Conservation (phyloP, 371 early-diverging fungal species). For the Rhizomucor pusillus region DNA sequence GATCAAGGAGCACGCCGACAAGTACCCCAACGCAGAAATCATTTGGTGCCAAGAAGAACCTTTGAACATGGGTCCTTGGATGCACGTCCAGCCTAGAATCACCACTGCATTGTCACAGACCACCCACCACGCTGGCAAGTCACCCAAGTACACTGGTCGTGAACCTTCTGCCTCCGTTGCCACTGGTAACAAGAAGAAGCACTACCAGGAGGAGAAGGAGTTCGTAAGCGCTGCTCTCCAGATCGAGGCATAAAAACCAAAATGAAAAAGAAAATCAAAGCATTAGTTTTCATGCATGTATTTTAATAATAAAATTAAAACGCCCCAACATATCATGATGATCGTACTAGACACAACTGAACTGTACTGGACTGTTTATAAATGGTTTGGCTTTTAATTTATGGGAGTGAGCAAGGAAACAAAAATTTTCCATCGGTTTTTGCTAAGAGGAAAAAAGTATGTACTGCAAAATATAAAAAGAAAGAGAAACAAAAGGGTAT, state of each 20-base stretch:
- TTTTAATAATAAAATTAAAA: too few species aligned
- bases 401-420: too few species aligned
- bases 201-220: slow-evolving; percentile 87
- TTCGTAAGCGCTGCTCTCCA: slow-evolving; percentile 78
- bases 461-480: too few species aligned
- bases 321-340: too few species aligned
- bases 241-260: too few species aligned
- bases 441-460: too few species aligned
- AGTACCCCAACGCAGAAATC: slow-evolving; percentile 87
- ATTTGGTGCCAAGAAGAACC: slow-evolving; percentile 97
- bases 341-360: too few species aligned
- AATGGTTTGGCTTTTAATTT: too few species aligned
- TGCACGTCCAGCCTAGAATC: slow-evolving; percentile 85
- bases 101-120: slow-evolving; percentile 78
- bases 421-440: too few species aligned
- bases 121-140: slow-evolving; percentile 65
- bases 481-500: not conserved
- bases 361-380: too few species aligned
- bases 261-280: too few species aligned
- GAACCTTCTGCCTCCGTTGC: slow-evolving; percentile 93
- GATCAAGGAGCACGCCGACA: slow-evolving; percentile 80
- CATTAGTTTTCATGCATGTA: too few species aligned
- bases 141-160: slow-evolving; percentile 85
- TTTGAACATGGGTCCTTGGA: slow-evolving; percentile 92
- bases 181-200: slow-evolving; percentile 97